These are phyloP conservation scores for Plasmodium berghei DNA, from an alignment of 169 alveolate species.

Conservation along the genomic window DNA sequence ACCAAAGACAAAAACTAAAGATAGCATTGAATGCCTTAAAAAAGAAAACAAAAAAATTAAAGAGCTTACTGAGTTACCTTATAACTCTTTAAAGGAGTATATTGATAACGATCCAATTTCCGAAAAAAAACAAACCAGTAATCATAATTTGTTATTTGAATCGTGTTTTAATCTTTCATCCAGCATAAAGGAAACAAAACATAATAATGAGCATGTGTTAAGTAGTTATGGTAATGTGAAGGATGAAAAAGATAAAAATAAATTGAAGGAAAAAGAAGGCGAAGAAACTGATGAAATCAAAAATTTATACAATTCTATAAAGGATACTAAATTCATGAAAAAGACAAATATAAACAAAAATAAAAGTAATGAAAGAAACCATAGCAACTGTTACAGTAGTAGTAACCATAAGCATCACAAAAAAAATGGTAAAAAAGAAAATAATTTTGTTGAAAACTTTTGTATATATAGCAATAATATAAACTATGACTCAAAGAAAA, in stretches of 20 bases:
- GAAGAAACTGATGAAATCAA: background rate
- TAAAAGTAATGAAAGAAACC: background rate
- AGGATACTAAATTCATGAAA: background rate
- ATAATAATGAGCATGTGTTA: no score
- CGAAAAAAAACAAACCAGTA: slow-evolving; percentile 4
- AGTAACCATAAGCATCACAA: background rate
- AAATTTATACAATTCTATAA: background rate
- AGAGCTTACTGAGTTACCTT: slow-evolving; percentile 10
- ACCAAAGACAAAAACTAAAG: slow-evolving; percentile 11
- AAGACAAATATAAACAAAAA: background rate
- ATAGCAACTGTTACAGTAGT: background rate
- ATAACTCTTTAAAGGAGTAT: slow-evolving; percentile 18
- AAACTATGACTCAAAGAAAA: slow-evolving; percentile 2
- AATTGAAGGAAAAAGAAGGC: background rate
- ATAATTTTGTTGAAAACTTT: slow-evolving; percentile 14
- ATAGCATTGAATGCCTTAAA: slow-evolving; percentile 21
- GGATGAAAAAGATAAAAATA: background rate
- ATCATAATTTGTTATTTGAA: no score
- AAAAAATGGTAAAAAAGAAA: background rate
- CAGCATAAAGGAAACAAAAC: no score
- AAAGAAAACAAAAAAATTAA: slow-evolving; percentile 9
- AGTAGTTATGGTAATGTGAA: no score
- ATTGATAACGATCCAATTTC: slow-evolving; percentile 25
- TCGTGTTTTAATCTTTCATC: no score
- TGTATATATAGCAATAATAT: slow-evolving; percentile 29